Evolutionary conservation across 2,329 filamentous ascomycete genomes (phyloP).

Genomic region (Leptographium galeiforme): DNA sequence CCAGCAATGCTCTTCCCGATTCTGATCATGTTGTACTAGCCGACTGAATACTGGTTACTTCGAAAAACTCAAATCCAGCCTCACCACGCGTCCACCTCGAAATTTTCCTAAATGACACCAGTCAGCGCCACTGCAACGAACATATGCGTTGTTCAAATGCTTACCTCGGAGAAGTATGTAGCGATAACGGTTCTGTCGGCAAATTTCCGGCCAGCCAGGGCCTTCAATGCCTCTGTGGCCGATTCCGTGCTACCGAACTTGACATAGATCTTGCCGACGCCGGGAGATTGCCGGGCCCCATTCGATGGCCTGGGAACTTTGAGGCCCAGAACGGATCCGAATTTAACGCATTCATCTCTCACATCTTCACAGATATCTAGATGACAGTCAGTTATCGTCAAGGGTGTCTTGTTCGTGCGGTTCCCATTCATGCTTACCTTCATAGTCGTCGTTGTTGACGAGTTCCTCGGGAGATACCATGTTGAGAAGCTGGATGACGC

Average conservation of each 20-base stretch:
- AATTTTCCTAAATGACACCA: conserved; percentile 58
- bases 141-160: conserved; percentile 7
- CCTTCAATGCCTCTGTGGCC: conserved; percentile 71
- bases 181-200: conserved; percentile 91
- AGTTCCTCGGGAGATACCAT: conserved; percentile 97
- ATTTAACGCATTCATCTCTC: conserved; percentile 84
- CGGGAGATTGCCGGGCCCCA: conserved; percentile 69
- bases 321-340: conserved; percentile 69
- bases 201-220: conserved; percentile 92
- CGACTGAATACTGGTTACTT: no score
- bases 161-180: conserved; percentile 88
- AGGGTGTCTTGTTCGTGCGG: neutral
- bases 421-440: conserved; percentile 44
- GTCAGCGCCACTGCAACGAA: neutral
- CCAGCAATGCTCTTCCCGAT: no score
- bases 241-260: conserved; percentile 73
- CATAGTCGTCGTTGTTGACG: conserved; percentile 86
- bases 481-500: conserved; percentile 86
- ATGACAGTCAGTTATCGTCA: conserved; percentile 19
- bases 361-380: conserved; percentile 95
- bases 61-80: no score
- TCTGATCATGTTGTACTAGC: no score
- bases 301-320: conserved; percentile 84
- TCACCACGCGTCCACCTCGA: conserved; percentile 82
- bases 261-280: conserved; percentile 95